Base-by-base conservation (phyloP, 2,329 filamentous ascomycete species). In the Colletotrichum falcatum region DNA sequence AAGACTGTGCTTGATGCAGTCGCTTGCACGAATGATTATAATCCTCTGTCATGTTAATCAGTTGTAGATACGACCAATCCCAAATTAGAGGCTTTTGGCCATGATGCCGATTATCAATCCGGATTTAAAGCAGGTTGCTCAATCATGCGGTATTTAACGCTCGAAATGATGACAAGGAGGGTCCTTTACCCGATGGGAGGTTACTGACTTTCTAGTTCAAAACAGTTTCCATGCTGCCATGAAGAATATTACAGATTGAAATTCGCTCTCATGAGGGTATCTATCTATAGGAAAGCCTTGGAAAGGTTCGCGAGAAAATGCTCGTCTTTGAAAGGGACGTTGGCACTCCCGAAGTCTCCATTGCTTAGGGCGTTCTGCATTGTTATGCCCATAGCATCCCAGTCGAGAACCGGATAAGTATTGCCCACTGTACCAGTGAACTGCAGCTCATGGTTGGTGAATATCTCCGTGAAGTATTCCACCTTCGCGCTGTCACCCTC, bases 311-410 rank as follows among this genome's bases (percentile, higher is more conserved):
- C 8, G 26, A 30, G 1, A 69, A 79, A 79, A 72, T 69, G 74
- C n/a, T 55, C 64, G 5, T 79, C 74, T 18, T 78, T 83, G 70
- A 85, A 82, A 1, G 83, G 81, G 48, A 83, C 80, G 67, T 77
- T 83, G 7, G 82, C 83, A 35, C 42, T 61, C 2, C 83, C 83
- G 74, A 84, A 85, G 71, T 83, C 78, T 5, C 80, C 76, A 35
- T 78, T 77, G 44, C 74, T 70, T 5, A 85, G 75, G 0, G 81
- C 83, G 18, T 73, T 77, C 56, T 77, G 76, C 11, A 80, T 78
- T 12, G 74, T 78, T 2, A 75, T 61, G 2, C 81, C 74, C 69
- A 85, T 75, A n/a, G 72, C 76, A 72, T 85, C 83, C 83, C 83
- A 85, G 8, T 82, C 80, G 59, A 83, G 77, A 44, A 86, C 71